These are phyloP conservation scores for Eucalyptus globulus DNA, from an alignment of 345 rosid species.

Conservation along the genomic window DNA sequence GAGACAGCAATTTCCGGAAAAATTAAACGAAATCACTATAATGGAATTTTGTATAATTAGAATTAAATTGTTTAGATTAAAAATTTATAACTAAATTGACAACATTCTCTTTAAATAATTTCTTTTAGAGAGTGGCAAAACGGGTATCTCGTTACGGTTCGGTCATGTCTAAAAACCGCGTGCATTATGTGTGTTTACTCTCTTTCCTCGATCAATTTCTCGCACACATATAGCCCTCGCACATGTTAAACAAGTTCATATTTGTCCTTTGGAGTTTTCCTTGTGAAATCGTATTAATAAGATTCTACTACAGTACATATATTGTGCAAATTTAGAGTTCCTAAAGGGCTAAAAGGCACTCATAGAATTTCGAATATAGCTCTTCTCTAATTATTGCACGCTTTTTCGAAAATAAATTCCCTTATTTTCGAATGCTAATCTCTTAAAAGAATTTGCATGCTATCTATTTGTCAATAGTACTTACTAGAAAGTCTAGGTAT, in stretches of 20 bases:
- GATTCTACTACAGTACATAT: too few species aligned
- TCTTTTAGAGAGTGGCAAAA: fast-evolving
- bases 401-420: not conserved
- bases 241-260: fast-evolving
- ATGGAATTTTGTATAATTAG: not conserved
- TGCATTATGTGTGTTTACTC: fast-evolving
- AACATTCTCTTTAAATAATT: fast-evolving
- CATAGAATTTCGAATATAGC: not conserved
- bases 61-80: too few species aligned
- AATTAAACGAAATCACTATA: too few species aligned
- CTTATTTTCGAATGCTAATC: not conserved
- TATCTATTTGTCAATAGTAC: fast-evolving
- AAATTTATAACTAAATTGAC: too few species aligned
- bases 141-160: fast-evolving
- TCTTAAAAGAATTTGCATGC: not conserved
- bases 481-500: not conserved
- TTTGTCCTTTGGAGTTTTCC: not conserved
- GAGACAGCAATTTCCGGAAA: fast-evolving
- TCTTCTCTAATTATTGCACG: not conserved
- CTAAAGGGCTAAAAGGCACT: not conserved
- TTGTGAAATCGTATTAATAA: not conserved
- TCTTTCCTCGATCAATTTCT: too few species aligned
- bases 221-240: not conserved
- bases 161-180: fast-evolving
- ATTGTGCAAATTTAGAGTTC: too few species aligned